Evolutionary conservation across 2,329 filamentous ascomycete genomes (phyloP), one percentile per base, ranked within the genome.

Genomic region (Trichophyton mentagrophytes): DNA sequence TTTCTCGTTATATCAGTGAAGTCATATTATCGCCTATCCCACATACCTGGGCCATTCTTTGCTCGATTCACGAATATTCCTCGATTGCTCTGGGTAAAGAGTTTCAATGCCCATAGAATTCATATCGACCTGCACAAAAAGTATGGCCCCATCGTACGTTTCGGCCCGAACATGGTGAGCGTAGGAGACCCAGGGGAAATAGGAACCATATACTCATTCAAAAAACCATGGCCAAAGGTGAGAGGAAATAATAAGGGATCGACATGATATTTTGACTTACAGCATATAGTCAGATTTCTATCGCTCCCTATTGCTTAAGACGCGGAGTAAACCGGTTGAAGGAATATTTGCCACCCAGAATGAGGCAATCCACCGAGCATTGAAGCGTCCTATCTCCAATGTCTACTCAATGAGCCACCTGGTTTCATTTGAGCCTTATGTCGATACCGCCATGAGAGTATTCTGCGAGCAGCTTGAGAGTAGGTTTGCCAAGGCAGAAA

Each of bases 181-280:
- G 89, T 92, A 66, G 82, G 86, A 4, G 82, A 90, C 65, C 87
- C 88, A 0, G 81, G 80, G 61, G 85, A 87, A 0, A 78, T 92
- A 66, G 88, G 88, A 73, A 76, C 78, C 9, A 90, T 92, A 57
- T 93, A 92, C 70, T 88, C 87, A 0, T 74, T 90, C 30, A 90
- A 90, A 69, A 90, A 89, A 63, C 69, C 67, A 20, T 72, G 66
- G 65, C 27, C 46, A 38, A 69, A 71, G 65, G 67, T 69, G 61
- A 20, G 40, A 20, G 22, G 42, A n/a, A 30, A 13, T 22, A 11
- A 20, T 38, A 17, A 17, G 13, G 33, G 38, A 25, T 27, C 4
- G 40, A 25, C 5, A 25, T 22, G 22, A 25, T 7, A n/a, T 25
- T 30, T 30, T 9, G 40, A 44, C 36, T 57, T 57, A 57, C 55